Conservation (phyloP, 345 rosid genomes). For the Aquilaria yunnanensis region DNA sequence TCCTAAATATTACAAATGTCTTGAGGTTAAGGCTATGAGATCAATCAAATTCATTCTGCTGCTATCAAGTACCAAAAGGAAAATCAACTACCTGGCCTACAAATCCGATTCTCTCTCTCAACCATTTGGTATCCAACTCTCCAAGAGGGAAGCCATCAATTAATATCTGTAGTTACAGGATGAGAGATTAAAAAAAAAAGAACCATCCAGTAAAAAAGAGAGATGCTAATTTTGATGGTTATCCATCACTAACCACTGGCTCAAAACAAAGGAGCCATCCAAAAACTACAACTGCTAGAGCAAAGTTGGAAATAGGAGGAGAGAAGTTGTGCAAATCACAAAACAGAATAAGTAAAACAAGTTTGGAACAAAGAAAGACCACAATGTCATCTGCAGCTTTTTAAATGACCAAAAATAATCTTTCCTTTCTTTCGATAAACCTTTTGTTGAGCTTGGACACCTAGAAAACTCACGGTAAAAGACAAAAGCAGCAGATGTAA, state of each 20-base stretch:
- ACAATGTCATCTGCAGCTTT: no score
- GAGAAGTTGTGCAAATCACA: no score
- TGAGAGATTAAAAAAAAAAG: not conserved
- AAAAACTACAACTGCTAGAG: not conserved
- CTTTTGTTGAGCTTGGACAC: no score
- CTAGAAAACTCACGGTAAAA: no score
- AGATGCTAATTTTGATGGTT: not conserved
- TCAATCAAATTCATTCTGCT: not conserved
- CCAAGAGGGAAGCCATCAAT: constrained; percentile 70
- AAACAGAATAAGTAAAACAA: no score
- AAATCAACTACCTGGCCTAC: constrained; percentile 74
- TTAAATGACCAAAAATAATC: no score
- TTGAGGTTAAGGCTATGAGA: constrained; percentile 10
- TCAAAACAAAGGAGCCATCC: constrained; percentile 5
- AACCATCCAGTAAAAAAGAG: not conserved
- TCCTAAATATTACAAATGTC: constrained; percentile 38
- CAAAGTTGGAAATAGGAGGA: no score
- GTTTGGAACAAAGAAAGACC: no score
- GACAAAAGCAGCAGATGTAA: no score
- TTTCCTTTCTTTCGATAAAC: no score
- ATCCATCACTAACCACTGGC: not conserved
- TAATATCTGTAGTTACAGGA: constrained; percentile 49
- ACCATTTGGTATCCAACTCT: constrained; percentile 86
- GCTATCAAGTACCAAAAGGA: not conserved
- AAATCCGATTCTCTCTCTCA: constrained; percentile 78